These are phyloP conservation scores for Samsoniella hepiali DNA, from an alignment of 2,329 filamentous ascomycete genomes.

Conservation along the genomic window DNA sequence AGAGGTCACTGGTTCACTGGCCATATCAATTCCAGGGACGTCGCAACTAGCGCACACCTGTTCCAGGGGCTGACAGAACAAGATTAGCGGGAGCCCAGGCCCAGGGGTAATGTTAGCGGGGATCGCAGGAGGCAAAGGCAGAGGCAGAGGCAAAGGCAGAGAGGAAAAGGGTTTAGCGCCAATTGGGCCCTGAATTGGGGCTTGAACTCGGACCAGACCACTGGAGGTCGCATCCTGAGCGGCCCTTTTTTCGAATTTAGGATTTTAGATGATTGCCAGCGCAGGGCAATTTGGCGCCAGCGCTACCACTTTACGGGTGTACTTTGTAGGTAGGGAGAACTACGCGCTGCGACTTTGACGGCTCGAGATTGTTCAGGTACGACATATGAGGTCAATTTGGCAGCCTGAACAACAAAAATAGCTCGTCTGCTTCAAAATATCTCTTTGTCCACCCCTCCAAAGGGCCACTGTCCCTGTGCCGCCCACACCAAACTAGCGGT, in stretches of 20 bases:
- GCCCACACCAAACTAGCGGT: background rate
- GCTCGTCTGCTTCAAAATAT: background rate
- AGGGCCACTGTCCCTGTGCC: background rate
- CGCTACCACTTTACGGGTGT: background rate
- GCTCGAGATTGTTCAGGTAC: background rate
- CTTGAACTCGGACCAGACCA: no score
- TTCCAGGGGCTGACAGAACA: background rate
- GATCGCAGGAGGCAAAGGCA: background rate
- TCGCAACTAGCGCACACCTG: background rate
- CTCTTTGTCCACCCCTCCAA: background rate
- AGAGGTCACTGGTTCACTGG: background rate
- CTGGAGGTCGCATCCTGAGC: background rate
- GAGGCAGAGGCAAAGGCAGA: background rate
- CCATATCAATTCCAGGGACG: background rate
- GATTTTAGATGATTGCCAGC: background rate
- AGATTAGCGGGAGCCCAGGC: background rate
- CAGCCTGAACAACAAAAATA: background rate
- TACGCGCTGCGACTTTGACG: background rate
- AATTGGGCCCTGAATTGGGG: no score
- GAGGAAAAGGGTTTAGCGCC: background rate
- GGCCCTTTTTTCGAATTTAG: no score
- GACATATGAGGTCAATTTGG: background rate
- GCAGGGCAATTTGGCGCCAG: background rate
- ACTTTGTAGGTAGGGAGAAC: background rate
- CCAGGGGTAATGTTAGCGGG: constrained; percentile 1